phyloP scores from a whole-genome alignment of 805 yeast species.

The Barnettozyma salicaria region DNA sequence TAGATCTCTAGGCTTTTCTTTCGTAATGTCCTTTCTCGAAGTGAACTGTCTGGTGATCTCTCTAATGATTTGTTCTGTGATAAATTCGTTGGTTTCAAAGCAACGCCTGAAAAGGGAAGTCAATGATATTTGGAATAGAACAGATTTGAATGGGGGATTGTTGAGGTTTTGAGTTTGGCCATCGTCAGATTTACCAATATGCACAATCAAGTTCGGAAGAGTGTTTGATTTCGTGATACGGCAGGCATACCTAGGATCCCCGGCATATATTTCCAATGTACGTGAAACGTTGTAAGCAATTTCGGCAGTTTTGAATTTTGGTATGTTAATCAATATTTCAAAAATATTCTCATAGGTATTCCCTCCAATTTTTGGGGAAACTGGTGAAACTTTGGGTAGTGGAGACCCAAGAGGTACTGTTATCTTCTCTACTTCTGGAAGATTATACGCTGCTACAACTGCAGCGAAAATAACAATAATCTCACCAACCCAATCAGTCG shows the following conservation, averaged over 20 bases:
- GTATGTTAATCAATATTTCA: constrained; percentile 35
- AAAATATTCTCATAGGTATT: constrained; percentile 33
- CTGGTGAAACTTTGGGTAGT: constrained; percentile 14
- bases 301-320: constrained; percentile 36
- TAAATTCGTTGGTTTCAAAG: constrained; percentile 52
- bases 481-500: constrained; percentile 53
- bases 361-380: constrained; percentile 22
- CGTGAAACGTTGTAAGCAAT: constrained; percentile 51
- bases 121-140: constrained; percentile 41
- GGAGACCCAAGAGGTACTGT: constrained; percentile 20
- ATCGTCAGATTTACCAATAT: constrained; percentile 35
- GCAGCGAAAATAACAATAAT: constrained; percentile 52
- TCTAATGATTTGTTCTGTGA: constrained; percentile 42
- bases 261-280: constrained; percentile 47
- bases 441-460: constrained; percentile 43
- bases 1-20: constrained; percentile 39
- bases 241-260: constrained; percentile 34
- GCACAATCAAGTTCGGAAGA: constrained; percentile 28
- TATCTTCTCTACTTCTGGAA: constrained; percentile 40
- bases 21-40: constrained; percentile 24
- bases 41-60: constrained; percentile 45
- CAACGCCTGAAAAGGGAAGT: constrained; percentile 59
- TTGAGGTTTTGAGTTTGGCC: constrained; percentile 19
- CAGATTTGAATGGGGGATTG: constrained; percentile 32
- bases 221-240: constrained; percentile 42